Base-by-base conservation (phyloP, 2,329 filamentous ascomycete species). In the Fusarium poae region DNA sequence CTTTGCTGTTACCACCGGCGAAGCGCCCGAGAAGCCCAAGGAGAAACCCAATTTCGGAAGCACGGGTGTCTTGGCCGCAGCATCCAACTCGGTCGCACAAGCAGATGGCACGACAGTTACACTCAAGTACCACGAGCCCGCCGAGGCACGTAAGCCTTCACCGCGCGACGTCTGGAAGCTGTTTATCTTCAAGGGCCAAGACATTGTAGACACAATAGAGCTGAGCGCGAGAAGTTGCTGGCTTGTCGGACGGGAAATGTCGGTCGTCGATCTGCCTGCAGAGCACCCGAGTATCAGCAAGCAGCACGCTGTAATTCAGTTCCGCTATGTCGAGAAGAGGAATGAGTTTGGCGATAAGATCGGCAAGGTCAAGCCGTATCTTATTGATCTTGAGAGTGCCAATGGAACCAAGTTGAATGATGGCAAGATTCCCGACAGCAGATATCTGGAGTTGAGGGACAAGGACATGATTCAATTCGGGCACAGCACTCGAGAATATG, bases 231-330 rank as follows among this genome's bases (percentile, higher is more conserved):
- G 93, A 63, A 97, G 91, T 75, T 97, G 93, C 81, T 99, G 96
- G 96, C 83, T 99, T 25, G 82, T 97, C 11, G 96, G 96, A 1
- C 86, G 94, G 46, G 94, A 97, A 73, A 79, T 86, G 54, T 82
- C 90, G 7, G 91, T 99, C 5, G 93, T 92, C 3, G 96, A 99
- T 77, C 83, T 97, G 59, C 83, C 88, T 3, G 88, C 97, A 10
- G 93, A 97, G 76, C 95, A 99, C 77, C 94, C 94, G 1, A 97
- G 93, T 79, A 89, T 94, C 75, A 97, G 93, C 78, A 97, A 97
- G 79, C 96, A 99, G 80, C 96, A 99, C 78, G 95, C 95, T 1
- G 96, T 94, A 11, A 87, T 99, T 43, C 96, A 99, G 77, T 99
- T 99, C 75, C 89, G 96, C 37, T 90, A 93, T 76, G 88, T 91